Conservation (phyloP, 441 rosid species). For the Populus tomentosa region DNA sequence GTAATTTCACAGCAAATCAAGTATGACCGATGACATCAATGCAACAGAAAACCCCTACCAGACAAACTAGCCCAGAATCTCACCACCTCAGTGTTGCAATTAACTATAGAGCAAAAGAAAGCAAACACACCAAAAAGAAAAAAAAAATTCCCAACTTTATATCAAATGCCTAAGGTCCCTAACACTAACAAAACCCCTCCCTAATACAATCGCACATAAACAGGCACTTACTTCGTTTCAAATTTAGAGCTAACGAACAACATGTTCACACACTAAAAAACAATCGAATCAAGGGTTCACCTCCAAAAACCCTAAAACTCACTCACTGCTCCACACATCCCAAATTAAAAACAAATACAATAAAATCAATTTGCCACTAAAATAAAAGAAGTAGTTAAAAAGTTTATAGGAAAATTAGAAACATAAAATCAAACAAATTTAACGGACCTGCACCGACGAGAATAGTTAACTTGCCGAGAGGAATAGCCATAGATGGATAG, state of each 20-base stretch:
- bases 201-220: background rate
- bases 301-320: background rate
- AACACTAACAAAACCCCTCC: background rate
- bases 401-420: background rate
- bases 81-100: background rate
- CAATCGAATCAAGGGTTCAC: background rate
- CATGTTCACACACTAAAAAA: background rate
- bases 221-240: background rate
- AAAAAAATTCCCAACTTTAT: background rate
- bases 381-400: background rate
- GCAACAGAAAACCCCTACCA: background rate
- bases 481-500: conserved; percentile 49
- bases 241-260: background rate
- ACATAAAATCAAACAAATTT: background rate
- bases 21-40: background rate
- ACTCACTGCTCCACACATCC: background rate
- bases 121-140: background rate
- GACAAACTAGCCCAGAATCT: background rate
- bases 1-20: background rate
- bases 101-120: background rate
- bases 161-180: background rate
- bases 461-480: conserved; percentile 74
- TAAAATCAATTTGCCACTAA: background rate
- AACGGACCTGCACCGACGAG: conserved; percentile 91
- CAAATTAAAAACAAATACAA: background rate